phyloP scores from a whole-genome alignment of 2,329 filamentous ascomycete species.

The Aspergillus terreus region DNA sequence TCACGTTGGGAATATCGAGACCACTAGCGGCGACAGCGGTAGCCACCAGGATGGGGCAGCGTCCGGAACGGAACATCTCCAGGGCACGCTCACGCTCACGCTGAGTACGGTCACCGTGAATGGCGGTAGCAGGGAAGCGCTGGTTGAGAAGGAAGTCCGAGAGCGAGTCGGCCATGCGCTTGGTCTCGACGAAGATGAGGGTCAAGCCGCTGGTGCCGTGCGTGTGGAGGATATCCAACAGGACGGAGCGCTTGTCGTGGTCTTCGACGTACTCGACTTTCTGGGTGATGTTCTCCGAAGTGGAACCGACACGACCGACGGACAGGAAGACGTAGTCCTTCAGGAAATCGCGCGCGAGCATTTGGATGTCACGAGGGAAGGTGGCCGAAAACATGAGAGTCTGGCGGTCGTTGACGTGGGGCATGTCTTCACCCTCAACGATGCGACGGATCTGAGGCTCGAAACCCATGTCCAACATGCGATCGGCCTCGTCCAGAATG shows the following conservation, averaged over 20 bases:
- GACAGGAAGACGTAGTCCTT: constrained; percentile 99
- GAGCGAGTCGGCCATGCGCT: constrained; percentile 97
- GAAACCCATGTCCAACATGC: constrained; percentile 99
- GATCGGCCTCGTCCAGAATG: constrained; percentile 97
- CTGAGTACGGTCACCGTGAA: constrained; percentile 97
- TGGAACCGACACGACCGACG: constrained; percentile 96
- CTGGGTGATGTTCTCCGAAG: constrained; percentile 99
- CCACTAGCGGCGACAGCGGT: constrained; percentile 91
- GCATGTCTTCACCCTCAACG: constrained; percentile 98
- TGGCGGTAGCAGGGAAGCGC: constrained; percentile 95
- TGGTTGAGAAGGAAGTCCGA: constrained; percentile 99
- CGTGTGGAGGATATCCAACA: constrained; percentile 95
- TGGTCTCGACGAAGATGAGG: constrained; percentile 98
- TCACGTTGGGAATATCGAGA: constrained; percentile 93
- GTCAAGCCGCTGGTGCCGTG: constrained; percentile 79
- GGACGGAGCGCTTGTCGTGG: constrained; percentile 92
- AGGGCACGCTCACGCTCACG: constrained; percentile 97
- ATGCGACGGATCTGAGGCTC: constrained; percentile 99
- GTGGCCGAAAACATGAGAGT: constrained; percentile 99
- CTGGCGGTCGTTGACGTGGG: constrained; percentile 74
- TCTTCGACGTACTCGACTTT: constrained; percentile 98
- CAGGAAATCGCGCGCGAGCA: constrained; percentile 96
- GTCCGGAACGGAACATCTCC: constrained; percentile 94
- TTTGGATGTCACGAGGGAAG: constrained; percentile 98
- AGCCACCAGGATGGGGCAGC: constrained; percentile 93